Evolutionary conservation across 2,329 filamentous ascomycete species (phyloP).

Genomic region (Davidsoniella neocaledoniae): DNA sequence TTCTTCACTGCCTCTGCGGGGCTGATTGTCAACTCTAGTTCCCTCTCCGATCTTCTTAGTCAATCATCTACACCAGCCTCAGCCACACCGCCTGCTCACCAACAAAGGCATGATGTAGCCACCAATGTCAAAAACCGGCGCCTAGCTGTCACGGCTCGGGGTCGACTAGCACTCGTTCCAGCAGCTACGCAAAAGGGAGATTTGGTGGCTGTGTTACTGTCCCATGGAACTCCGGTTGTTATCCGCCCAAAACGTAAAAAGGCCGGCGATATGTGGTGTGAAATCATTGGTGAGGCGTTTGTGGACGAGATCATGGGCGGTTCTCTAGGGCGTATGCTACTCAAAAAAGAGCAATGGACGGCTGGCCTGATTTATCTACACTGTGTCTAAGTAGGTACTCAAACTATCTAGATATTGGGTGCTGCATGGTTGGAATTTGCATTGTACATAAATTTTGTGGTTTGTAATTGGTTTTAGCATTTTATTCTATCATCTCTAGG

Average conservation of each 20-base stretch:
- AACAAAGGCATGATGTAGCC: not conserved
- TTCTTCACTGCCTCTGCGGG: constrained; percentile 5
- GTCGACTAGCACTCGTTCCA: constrained; percentile 9
- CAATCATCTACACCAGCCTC: constrained; percentile 1
- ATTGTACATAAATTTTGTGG: not conserved
- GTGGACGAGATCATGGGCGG: constrained; percentile 10
- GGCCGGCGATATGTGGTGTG: constrained; percentile 9
- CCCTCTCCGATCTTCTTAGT: constrained; percentile 4
- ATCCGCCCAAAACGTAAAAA: constrained; percentile 4
- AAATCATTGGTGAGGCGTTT: constrained; percentile 12
- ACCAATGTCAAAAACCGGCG: constrained; percentile 6
- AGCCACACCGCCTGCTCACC: constrained; percentile 4
- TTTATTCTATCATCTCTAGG: not conserved
- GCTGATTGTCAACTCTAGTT: constrained; percentile 6
- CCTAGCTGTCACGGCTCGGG: constrained; percentile 6
- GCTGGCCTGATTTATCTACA: constrained; percentile 8
- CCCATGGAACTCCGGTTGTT: constrained; percentile 9
- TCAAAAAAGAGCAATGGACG: constrained; percentile 10
- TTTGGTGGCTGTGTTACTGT: constrained; percentile 5
- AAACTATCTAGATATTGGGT: not conserved
- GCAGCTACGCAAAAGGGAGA: constrained; percentile 11
- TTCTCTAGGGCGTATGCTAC: constrained; percentile 5
- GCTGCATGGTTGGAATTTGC: not conserved
- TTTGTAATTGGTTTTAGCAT: not conserved
- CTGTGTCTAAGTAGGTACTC: not conserved